Conservation (phyloP, 805 yeast genomes). For the Lachancea mirantina region DNA sequence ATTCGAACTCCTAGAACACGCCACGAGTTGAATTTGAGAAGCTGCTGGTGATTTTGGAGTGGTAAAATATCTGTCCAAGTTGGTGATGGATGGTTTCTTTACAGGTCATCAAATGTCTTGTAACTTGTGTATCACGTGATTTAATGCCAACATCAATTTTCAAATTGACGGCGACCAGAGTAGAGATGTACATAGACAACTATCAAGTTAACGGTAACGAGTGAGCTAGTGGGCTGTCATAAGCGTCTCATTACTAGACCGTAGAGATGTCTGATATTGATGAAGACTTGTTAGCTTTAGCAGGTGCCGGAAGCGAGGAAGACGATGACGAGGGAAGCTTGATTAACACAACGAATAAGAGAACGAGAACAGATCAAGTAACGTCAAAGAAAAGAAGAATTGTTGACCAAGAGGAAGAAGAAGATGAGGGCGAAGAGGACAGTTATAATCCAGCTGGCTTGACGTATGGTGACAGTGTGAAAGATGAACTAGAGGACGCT, state of each 20-base stretch:
- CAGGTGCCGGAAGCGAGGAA: constrained; percentile 61
- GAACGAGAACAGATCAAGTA: constrained; percentile 23
- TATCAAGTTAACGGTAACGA: too few relatives aligned
- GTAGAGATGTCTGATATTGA: constrained; percentile 74
- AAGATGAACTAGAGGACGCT: constrained; percentile 30
- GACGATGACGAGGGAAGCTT: constrained; percentile 31
- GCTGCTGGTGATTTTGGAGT: too few relatives aligned
- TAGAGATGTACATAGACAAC: too few relatives aligned
- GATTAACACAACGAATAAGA: constrained; percentile 22
- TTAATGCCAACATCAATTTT: too few relatives aligned
- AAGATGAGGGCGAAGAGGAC: constrained; percentile 30
- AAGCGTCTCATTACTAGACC: background rate
- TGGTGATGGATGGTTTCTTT: too few relatives aligned
- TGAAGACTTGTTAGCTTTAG: constrained; percentile 92
- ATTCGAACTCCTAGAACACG: too few relatives aligned
- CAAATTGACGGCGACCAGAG: too few relatives aligned
- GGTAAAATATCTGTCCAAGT: too few relatives aligned
- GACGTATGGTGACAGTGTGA: constrained; percentile 13
- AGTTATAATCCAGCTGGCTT: constrained; percentile 33
- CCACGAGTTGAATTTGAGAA: too few relatives aligned
- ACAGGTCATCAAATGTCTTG: too few relatives aligned
- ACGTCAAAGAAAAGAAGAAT: constrained; percentile 31
- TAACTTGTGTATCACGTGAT: too few relatives aligned
- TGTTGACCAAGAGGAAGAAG: constrained; percentile 32
- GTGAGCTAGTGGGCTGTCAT: background rate